Base-by-base conservation (phyloP, 192 early-diverging fungal genomes). In the Podila epigama region DNA sequence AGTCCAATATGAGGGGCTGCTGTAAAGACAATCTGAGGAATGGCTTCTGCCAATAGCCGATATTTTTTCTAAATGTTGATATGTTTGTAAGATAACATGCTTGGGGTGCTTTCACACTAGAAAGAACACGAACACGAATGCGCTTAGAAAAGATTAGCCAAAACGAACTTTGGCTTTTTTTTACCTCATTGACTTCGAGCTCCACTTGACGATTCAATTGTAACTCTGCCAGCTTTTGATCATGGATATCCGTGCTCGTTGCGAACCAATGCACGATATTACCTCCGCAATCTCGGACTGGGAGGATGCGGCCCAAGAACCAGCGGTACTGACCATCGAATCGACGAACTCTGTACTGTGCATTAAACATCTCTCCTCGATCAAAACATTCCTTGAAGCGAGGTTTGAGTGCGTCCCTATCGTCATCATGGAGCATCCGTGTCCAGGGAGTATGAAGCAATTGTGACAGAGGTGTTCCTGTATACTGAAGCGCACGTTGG, bases 11-110 rank as follows among this genome's bases (percentile, higher is more conserved):
- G 79, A 22, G 84, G 84, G 0, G 83, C 64, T 16, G 83, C 81
- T 0, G 84, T 88, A 57, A 88, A 88, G 2, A 88, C 86, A 42
- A 88, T 84, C 63, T 88, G 86, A 10, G 86, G 86, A 34, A 88
- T 88, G 8, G 86, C 84, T 53, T 88, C 86, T 0, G 86, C 86
- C 22, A 88, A 52, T 11, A 85, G 56, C 33, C 86, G 69, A 53
- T 88, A 88, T 70, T 88, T 88, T 60, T 83, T 79, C 77, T 75
- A 60, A 5, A 29, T 13, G n/a, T n/a, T n/a, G n/a, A n/a, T n/a
- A n/a, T n/a, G n/a, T n/a, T n/a, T n/a, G 22, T 18, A 58, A 34
- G 18, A 34, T 1, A 35, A 57, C 33, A 39, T 27, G 41, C n/a
- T n/a, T n/a, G n/a, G n/a, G n/a, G n/a, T n/a, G n/a, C n/a, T n/a